Evolutionary conservation across 2,329 filamentous ascomycete species (phyloP), one percentile per base, ranked within the genome.

Genomic region (Beauveria brongniartii): DNA sequence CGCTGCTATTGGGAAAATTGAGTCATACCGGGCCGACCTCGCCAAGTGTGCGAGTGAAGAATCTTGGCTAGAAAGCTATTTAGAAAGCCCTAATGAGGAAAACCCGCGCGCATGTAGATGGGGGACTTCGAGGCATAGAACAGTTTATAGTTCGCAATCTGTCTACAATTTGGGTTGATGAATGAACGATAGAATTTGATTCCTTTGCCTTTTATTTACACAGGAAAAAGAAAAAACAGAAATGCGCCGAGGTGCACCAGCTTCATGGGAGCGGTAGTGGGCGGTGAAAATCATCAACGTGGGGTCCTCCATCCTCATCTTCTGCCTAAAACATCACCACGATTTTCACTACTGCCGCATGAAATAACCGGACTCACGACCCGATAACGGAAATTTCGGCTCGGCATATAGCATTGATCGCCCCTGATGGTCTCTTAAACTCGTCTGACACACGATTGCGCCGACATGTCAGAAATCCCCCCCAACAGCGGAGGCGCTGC

Each of bases 401-500:
- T 53, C 26, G 26, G 22, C 30, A 30, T 59, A 55, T 43, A 51
- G 34, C 30, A 43, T 54, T 41, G 28, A 54, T 50, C 12, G 61
- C 61, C 61, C 61, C 61, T 59, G 50, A 62, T 62, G 61, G 41
- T 59, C 51, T 20, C 55, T 24, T 61, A 51, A 51, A 4, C 8
- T 10, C 4, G 18, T 16, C 22, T 7, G 28, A 40, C 24, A 51
- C 34, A 56, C 34, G 20, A 56, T 56, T 51, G 59, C 46, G 37
- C 64, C 69, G 68, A 63, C 63, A 75, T 75, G 73, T 73, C 73
- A 71, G 70, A 74, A 67, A 61, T 67, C 60, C 65, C 65, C 59
- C 65, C 65, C 65, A 69, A 82, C 80, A 80, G 77, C 78, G 76
- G 78, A 61, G 68, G 66, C 65, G 54, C 65, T 55, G 67, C 72